These are phyloP conservation scores for Starmera stellimalicola DNA, from an alignment of 1,139 yeast genomes.

Conservation along the genomic window DNA sequence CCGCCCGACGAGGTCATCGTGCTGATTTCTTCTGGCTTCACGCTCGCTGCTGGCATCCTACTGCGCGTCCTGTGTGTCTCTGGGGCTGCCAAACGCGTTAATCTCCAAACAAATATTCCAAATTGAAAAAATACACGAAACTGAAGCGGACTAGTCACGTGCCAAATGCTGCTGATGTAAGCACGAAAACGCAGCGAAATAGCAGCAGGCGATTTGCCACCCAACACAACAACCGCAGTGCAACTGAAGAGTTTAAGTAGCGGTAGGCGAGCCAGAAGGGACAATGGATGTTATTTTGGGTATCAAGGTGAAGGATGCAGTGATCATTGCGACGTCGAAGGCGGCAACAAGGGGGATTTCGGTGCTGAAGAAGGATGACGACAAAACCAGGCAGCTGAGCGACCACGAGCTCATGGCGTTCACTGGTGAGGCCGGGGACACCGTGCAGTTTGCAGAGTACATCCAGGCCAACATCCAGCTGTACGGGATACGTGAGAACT, in stretches of 20 bases:
- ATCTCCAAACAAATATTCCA: no score
- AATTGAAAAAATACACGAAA: no score
- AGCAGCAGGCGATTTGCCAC: neutral
- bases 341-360: constrained; percentile 94
- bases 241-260: neutral
- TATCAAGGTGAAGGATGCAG: constrained; percentile 70
- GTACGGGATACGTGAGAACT: constrained; percentile 77
- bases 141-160: no score
- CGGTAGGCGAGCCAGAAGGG: neutral
- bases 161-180: no score
- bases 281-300: constrained; percentile 86
- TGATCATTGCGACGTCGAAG: constrained; percentile 83
- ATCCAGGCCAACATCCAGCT: constrained; percentile 88
- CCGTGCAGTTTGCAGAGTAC: constrained; percentile 94
- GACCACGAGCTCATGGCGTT: constrained; percentile 76
- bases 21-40: no score
- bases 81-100: no score
- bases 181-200: no score
- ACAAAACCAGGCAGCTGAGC: constrained; percentile 74
- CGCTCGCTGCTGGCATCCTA: no score
- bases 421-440: constrained; percentile 96
- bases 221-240: neutral
- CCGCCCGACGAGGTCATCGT: no score
- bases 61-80: no score
- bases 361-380: constrained; percentile 75